phyloP scores from a whole-genome alignment of 1,284 basidiomycete genomes.

The Tremellales sp. region DNA sequence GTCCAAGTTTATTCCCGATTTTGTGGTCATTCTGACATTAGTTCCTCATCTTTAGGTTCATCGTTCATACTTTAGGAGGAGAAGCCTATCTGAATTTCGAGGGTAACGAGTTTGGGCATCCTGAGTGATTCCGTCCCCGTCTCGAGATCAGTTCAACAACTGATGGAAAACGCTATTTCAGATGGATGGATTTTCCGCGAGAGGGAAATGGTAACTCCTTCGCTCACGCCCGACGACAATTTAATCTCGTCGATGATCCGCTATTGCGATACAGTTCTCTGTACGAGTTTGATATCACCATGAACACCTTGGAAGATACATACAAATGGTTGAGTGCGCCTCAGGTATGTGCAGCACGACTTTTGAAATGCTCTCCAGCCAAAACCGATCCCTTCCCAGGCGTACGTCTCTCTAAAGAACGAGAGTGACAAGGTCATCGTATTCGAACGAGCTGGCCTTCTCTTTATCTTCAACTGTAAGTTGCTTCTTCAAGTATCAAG shows the following conservation, averaged over 20 bases:
- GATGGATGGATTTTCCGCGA: constrained; percentile 97
- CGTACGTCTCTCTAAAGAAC: constrained; percentile 88
- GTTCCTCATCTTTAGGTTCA: constrained; percentile 57
- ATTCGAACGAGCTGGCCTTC: constrained; percentile 83
- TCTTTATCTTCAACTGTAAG: constrained; percentile 89
- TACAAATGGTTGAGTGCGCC: constrained; percentile 80
- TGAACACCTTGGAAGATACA: constrained; percentile 78
- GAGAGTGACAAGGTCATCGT: constrained; percentile 88
- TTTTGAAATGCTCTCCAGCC: neutral
- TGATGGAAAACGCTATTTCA: constrained; percentile 37
- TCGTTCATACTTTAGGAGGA: constrained; percentile 88
- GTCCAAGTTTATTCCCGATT: constrained; percentile 15
- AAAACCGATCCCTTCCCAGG: constrained; percentile 50
- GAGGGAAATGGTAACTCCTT: constrained; percentile 93
- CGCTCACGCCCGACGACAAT: constrained; percentile 91
- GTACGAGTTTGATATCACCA: constrained; percentile 88
- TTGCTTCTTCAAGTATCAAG: neutral
- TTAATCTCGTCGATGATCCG: constrained; percentile 85
- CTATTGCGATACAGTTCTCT: constrained; percentile 87
- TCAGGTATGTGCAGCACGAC: constrained; percentile 56
- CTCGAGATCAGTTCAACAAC: neutral
- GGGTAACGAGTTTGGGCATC: constrained; percentile 97
- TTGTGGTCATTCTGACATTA: constrained; percentile 6
- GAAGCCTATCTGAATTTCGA: constrained; percentile 98
- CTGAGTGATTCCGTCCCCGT: constrained; percentile 59